Evolutionary conservation across 2,329 filamentous ascomycete species (phyloP), one percentile per base, ranked within the genome.

Genomic region (Ceratocystis albifundus): DNA sequence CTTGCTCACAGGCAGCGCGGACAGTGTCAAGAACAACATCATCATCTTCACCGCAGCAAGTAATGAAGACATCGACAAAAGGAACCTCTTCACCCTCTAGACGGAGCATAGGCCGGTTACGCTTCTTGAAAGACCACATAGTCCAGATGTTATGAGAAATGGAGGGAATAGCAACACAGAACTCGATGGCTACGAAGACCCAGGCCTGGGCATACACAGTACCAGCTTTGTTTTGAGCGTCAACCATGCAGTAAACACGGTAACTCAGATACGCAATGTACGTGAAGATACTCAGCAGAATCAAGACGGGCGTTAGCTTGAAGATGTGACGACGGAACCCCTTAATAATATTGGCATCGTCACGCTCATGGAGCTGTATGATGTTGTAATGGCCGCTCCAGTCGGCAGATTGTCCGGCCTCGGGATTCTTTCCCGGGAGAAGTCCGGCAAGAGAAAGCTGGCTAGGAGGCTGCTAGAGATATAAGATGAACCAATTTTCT

Each of bases 131-230:
- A 0, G 81, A 79, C 74, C 79, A 78, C 77, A 84, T 79, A 1
- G 81, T 82, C 80, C 81, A 84, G 46, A 78, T 74, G 70, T 82
- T 82, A 74, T 84, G 82, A 75, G 83, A 77, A 45, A 84, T 73
- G 2, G 80, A 77, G 4, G 82, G 82, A 64, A 83, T 76, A 4
- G 80, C 79, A 6, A 80, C 77, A n/a, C 76, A 74, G 48, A 82
- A 72, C 70, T 84, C 82, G 66, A 84, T 77, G 28, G 74, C 79
- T 65, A 84, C 80, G 69, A 84, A 84, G 5, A 83, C 71, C 82
- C 82, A 84, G 1, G 82, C 82, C 57, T 79, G 77, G 3, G 76
- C 74, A 68, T 79, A 84, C 1, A 74, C 74, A 25, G 74, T 71
- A 2, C 71, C 62, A 3, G 74, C 73, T 0, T 72, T 72, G 0